Evolutionary conservation across 2,329 filamentous ascomycete species (phyloP), one percentile per base, ranked within the genome.

Genomic region (Allantophomopsis cytisporea): DNA sequence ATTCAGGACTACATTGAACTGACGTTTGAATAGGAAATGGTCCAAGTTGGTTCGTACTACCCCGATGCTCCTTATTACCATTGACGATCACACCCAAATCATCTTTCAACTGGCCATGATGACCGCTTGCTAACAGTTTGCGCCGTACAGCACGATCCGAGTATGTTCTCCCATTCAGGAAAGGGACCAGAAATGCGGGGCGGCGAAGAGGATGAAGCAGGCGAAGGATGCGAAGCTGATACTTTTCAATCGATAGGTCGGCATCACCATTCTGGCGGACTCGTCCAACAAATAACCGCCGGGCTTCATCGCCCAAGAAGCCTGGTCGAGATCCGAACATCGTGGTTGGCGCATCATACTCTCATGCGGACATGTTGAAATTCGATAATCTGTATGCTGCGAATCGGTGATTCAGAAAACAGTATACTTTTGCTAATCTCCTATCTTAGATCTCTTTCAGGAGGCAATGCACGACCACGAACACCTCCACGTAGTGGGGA

Each of bases 291-390:
- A 61, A 69, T 69, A 71, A 59, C 64, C 74, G 61, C 61, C 65
- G 57, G 61, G 67, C 65, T 62, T 54, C 63, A 41, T 62, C 65
- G 14, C 60, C 68, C 30, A 76, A 71, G 56, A 71, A 68, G 52
- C 47, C 65, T 50, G 57, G 64, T 38, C 70, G 73, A 56, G 79
- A 83, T 50, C 64, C 77, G 38, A 76, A 68, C 53, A 73, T 89
- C 45, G 83, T 98, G 30, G 83, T 96, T 43, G 91, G 91, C 50
- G 91, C 91, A 41, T 82, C 88, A 35, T 98, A 98, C 58, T 96
- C 91, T 12, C 91, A 98, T 61, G 85, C 89, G 20, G 88, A 96
- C 62, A 85, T 94, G 55, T 70, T 95, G 51, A 94, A 89, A 60
- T 82, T 89, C 54, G 84, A 86, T 54, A 75, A 78, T 20, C 52